Evolutionary conservation across 495 filamentous ascomycete genomes (phyloP), one percentile per base, ranked within the genome.

Genomic region (Penicillium nucicola): DNA sequence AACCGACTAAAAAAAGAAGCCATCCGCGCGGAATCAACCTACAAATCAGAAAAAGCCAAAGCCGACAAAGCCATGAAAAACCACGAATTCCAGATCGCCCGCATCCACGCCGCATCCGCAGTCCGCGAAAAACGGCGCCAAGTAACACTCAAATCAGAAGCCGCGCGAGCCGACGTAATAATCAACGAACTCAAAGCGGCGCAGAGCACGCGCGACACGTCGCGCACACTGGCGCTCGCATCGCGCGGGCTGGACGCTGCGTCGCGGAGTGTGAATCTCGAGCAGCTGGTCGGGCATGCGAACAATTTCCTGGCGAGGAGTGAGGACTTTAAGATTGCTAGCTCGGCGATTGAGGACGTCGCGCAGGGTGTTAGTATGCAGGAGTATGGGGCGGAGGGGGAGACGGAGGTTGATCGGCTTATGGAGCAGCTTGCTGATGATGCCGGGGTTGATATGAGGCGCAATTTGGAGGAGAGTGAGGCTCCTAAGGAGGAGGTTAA

Each of bases 171-270:
- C 31, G 74, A 77, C 35, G 74, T 77, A 0, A 77, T 77, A 12
- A 77, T 77, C 63, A 77, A 77, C 50, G 74, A 77, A 45, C 63
- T 77, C 10, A 77, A 77, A 52, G 72, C 74, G 13, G 74, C 71
- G 0, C 74, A 77, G 35, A 70, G 65, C 50, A 77, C 74, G 7
- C 71, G 74, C 12, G 74, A 77, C 46, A 77, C 74, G 6, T 74
- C 74, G 2, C 61, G 71, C 2, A 77, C 74, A 0, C 62, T 77
- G 2, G 71, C 70, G 12, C 32, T 77, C 18, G 74, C 74, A 0
- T 71, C 67, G 11, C 65, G 74, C 1, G 74, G 74, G 0, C 56
- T 77, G 25, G 71, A 77, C 39, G 74, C 71, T 1, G 74, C 74
- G 11, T 70, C 66, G 1, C 71, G 69, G 50, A 70, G 64, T 41